phyloP scores from a whole-genome alignment of 208 protist species.

The Leishmania major region DNA sequence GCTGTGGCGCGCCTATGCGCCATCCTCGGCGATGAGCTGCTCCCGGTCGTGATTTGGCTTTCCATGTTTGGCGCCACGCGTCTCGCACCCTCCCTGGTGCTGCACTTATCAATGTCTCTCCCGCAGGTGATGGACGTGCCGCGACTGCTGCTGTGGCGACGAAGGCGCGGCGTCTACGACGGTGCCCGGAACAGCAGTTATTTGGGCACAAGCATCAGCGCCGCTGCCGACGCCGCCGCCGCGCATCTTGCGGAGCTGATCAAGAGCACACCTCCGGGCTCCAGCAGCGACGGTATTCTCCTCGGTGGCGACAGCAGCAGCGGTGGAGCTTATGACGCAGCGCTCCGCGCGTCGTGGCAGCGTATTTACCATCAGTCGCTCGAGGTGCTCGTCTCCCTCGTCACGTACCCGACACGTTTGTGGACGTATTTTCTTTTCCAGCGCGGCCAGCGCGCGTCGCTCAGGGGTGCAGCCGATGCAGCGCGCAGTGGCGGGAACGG shows the following conservation, averaged over 20 bases:
- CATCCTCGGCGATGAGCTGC: constrained; percentile 27
- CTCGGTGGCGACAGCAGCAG: not conserved
- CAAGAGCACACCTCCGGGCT: constrained; percentile 14
- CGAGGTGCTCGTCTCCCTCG: constrained; percentile 15
- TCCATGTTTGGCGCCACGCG: constrained; percentile 26
- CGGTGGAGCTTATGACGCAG: not conserved
- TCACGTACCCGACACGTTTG: constrained; percentile 24
- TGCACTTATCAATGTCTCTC: constrained; percentile 26
- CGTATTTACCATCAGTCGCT: not conserved
- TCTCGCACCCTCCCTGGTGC: constrained; percentile 21
- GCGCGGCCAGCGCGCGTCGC: constrained; percentile 9
- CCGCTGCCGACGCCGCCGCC: constrained; percentile 24
- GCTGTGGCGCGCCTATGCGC: not conserved
- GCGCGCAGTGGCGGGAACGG: not conserved
- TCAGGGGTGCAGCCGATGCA: not conserved
- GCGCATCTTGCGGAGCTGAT: constrained; percentile 20
- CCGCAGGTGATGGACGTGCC: constrained; percentile 33
- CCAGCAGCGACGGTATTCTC: not conserved
- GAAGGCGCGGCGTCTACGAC: constrained; percentile 1
- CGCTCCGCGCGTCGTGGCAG: constrained; percentile 8
- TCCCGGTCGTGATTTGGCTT: constrained; percentile 26
- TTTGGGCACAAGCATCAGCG: not conserved
- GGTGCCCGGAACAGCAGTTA: not conserved
- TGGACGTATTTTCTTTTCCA: constrained; percentile 24
- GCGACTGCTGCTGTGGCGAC: constrained; percentile 28